Evolutionary conservation across 192 early-diverging fungal species (phyloP).

Genomic region (Diversispora epigaea): DNA sequence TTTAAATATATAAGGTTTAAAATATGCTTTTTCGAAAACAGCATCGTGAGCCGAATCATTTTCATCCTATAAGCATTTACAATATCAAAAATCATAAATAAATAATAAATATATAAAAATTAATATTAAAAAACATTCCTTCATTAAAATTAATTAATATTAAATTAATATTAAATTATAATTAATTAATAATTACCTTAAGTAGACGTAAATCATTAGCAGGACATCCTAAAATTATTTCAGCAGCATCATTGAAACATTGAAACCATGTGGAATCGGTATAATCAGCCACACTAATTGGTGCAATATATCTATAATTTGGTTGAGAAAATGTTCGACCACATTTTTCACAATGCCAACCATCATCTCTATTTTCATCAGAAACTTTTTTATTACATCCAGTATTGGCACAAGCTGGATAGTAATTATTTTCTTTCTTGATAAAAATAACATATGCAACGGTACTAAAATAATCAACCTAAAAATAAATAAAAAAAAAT

Average conservation of each 20-base stretch:
- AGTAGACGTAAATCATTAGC: conserved; percentile 70
- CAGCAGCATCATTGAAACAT: conserved; percentile 84
- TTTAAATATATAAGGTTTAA: conserved; percentile 72
- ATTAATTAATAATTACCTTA: conserved; percentile 42
- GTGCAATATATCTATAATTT: conserved; percentile 82
- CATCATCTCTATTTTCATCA: conserved; percentile 46
- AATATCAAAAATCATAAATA: neutral
- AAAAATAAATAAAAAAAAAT: neutral
- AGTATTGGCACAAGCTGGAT: conserved; percentile 79
- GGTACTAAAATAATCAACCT: conserved; percentile 73
- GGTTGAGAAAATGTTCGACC: conserved; percentile 66
- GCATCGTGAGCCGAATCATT: conserved; percentile 54
- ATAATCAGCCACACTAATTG: conserved; percentile 68
- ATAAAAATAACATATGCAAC: conserved; percentile 76
- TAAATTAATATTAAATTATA: neutral
- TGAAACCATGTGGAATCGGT: conserved; percentile 79
- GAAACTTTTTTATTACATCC: conserved; percentile 90
- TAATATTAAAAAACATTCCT: no score
- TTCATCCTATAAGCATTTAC: conserved; percentile 35
- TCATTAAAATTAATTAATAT: no score
- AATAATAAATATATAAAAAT: no score
- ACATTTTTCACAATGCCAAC: conserved; percentile 95
- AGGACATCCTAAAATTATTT: conserved; percentile 60
- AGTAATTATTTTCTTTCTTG: conserved; percentile 65
- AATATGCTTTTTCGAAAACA: conserved; percentile 53